Conservation (phyloP, 176 grass and related monocot genomes). For the Ensete glaucum region DNA sequence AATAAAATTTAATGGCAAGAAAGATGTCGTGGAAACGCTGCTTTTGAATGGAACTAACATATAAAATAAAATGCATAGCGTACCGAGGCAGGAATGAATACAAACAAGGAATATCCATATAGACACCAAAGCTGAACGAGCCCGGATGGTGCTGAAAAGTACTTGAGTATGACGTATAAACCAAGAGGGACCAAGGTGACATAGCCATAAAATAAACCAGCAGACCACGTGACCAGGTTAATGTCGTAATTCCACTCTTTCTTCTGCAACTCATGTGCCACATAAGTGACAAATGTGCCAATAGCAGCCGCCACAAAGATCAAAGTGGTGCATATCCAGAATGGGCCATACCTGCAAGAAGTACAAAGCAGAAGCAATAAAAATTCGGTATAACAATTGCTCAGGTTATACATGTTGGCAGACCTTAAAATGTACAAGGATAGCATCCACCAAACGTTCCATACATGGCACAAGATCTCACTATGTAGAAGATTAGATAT, state of each 20-base stretch:
- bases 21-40: too few relatives aligned
- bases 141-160: constrained; percentile 92
- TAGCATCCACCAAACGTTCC: not conserved
- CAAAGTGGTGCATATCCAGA: constrained; percentile 96
- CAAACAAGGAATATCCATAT: constrained; percentile 89
- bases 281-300: constrained; percentile 91
- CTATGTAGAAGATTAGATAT: not conserved
- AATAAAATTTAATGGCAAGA: too few relatives aligned
- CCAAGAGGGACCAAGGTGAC: constrained; percentile 87
- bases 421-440: not conserved
- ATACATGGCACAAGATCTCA: not conserved
- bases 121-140: constrained; percentile 93
- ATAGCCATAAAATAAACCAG: constrained; percentile 94
- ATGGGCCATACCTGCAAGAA: constrained; percentile 77
- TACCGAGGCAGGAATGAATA: constrained; percentile 97
- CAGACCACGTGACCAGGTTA: constrained; percentile 97
- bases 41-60: too few relatives aligned
- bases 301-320: constrained; percentile 92
- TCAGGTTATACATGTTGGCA: not conserved
- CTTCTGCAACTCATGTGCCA: constrained; percentile 90
- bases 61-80: not conserved
- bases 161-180: constrained; percentile 84
- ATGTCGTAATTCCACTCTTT: constrained; percentile 96
- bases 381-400: constrained; percentile 19
- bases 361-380: not conserved